A percentile compares a stretch with the other conserved stretches of the same genome.
Conservation (phyloP, 495 filamentous ascomycete species). For the Aspergillus homomorphus region DNA sequence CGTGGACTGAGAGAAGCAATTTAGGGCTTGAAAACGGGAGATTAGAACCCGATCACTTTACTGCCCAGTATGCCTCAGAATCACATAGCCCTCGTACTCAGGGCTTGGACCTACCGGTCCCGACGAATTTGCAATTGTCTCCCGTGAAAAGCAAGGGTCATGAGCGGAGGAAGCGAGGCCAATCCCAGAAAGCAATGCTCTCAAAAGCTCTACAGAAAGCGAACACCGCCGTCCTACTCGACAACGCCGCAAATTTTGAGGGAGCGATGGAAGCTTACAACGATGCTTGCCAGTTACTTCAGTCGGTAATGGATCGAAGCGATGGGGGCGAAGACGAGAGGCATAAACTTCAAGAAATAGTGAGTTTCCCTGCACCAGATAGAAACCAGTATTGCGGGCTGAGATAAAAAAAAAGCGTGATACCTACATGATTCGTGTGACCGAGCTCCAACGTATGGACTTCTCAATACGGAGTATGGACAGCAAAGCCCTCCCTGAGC, state of each 20-base stretch:
- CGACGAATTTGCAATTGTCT: conserved; percentile 8
- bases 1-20: conserved; percentile 11
- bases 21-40: neutral
- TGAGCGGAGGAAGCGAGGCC: conserved; percentile 38
- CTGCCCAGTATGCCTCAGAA: neutral
- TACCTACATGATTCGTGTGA: conserved; percentile 85
- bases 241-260: conserved; percentile 92
- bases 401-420: conserved; percentile 56
- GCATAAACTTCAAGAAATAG: conserved; percentile 82
- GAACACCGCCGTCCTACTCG: conserved; percentile 89
- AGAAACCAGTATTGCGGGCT: neutral
- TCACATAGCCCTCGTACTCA: neutral
- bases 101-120: neutral
- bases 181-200: conserved; percentile 85
- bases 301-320: conserved; percentile 81
- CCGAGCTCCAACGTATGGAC: conserved; percentile 71
- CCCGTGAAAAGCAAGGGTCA: conserved; percentile 28
- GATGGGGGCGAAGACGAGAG: conserved; percentile 76
- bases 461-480: conserved; percentile 52
- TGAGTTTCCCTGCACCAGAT: conserved; percentile 47
- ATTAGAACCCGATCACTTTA: conserved; percentile 4
- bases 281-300: conserved; percentile 81
- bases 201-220: conserved; percentile 91
- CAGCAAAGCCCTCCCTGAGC: conserved; percentile 70
- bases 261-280: conserved; percentile 88